phyloP scores from a whole-genome alignment of 768 basidiomycete species.

The Trametopsis cervina region DNA sequence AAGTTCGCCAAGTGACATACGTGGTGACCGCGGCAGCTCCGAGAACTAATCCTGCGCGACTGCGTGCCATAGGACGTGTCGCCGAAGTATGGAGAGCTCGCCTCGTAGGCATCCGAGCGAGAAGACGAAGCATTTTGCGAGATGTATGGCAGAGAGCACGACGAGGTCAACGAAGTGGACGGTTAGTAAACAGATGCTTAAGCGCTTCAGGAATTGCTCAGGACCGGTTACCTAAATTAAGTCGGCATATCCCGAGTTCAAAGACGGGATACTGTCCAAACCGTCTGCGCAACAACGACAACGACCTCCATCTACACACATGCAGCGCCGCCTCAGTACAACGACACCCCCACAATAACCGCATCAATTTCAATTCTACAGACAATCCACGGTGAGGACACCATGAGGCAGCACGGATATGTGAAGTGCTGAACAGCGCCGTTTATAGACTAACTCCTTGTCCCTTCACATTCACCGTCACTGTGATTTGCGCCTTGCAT shows the following conservation, averaged over 20 bases:
- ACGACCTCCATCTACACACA: neutral
- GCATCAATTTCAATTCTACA: too few species aligned
- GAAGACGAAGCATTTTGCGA: constrained; percentile 43
- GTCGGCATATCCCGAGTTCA: too few species aligned
- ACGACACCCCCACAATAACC: too few species aligned
- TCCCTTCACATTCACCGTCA: constrained; percentile 7
- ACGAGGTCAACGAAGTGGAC: too few species aligned
- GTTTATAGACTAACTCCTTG: constrained; percentile 1
- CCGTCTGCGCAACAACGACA: neutral
- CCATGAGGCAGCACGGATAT: neutral
- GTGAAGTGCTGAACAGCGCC: neutral
- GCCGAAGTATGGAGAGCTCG: constrained; percentile 44
- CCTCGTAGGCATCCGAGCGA: constrained; percentile 46
- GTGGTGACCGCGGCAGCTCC: constrained; percentile 26
- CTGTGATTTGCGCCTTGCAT: neutral
- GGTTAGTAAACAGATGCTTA: too few species aligned
- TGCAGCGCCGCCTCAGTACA: too few species aligned
- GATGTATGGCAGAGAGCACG: too few species aligned
- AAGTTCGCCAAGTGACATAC: constrained; percentile 27
- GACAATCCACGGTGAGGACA: constrained; percentile 2
- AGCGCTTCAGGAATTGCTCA: too few species aligned
- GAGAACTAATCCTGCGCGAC: constrained; percentile 18
- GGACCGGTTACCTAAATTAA: too few species aligned
- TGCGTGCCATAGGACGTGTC: constrained; percentile 14
- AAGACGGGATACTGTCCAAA: neutral